Conservation (phyloP, 345 rosid species). For the Linum lewisii region DNA sequence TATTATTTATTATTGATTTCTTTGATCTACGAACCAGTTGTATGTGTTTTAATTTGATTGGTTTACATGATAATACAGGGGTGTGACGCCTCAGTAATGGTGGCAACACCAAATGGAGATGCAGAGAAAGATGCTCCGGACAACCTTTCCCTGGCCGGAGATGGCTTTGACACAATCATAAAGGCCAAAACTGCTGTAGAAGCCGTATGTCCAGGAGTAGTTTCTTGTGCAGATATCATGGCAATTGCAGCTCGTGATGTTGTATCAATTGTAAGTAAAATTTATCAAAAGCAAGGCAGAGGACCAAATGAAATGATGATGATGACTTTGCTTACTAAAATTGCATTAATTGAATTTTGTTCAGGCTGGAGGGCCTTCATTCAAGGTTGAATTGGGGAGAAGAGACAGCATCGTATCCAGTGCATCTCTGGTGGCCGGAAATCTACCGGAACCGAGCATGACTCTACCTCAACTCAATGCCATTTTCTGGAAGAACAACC, state of each 20-base stretch:
- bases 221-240: slow-evolving; percentile 20
- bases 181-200: slow-evolving; percentile 17
- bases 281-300: too few relatives aligned
- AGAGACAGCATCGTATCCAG: slow-evolving; percentile 14
- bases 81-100: slow-evolving; percentile 18
- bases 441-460: slow-evolving; percentile 13
- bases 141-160: slow-evolving; percentile 19
- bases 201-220: slow-evolving; percentile 12
- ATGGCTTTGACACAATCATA: neutral
- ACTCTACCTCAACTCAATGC: slow-evolving; percentile 12
- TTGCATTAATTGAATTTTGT: neutral
- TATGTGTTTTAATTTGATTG: too few relatives aligned
- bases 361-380: slow-evolving; percentile 21
- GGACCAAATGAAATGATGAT: too few relatives aligned
- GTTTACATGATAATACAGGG: slow-evolving; percentile 5
- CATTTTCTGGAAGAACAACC: slow-evolving; percentile 12
- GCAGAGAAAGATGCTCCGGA: slow-evolving; percentile 18
- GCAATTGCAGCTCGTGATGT: slow-evolving; percentile 20
- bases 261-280: slow-evolving; percentile 10
- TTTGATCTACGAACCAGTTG: too few relatives aligned
- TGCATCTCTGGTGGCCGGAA: slow-evolving; percentile 9
- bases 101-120: slow-evolving; percentile 9
- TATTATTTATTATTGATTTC: too few relatives aligned
- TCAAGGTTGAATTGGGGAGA: slow-evolving; percentile 18
- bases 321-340: too few relatives aligned